Evolutionary conservation across 2,329 filamentous ascomycete genomes (phyloP), one percentile per base, ranked within the genome.

Genomic region (Colletotrichum filicis): DNA sequence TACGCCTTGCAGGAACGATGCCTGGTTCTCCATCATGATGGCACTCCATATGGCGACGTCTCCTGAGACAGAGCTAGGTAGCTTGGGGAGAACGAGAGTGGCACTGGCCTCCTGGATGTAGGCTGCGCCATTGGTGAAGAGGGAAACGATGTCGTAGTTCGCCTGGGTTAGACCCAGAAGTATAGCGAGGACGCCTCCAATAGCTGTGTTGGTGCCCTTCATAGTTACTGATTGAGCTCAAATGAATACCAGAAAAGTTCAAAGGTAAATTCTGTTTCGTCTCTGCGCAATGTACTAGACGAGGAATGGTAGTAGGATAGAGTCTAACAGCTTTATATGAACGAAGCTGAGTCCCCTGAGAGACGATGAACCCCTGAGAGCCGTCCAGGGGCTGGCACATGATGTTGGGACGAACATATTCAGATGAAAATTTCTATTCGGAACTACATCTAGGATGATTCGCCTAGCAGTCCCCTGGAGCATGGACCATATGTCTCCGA

Each of bases 131-230:
- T 66, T 60, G 61, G 61, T 60, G 22, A 28, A 42, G 19, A 70
- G 46, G 22, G 68, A 9, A 66, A 70, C 4, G 30, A 60, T 26
- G 35, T 66, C 1, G 24, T 61, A 70, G 42, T 66, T 66, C 1
- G 61, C 67, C 16, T 66, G 61, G 22, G 28, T 26, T 1, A 28
- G 82, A 42, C 82, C 84, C 70, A 80, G 79, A 26, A 84, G 84
- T 42, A 83, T 82, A 16, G 83, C 42, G 19, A 49, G 5, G 19
- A 49, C 19, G 19, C 42, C 19, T 3, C 42, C 42, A 19, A 49
- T 8, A 19, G 42, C 42, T 49, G 1, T 49, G 19, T 8, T 28
- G 6, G 19, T 2, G n/a, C 42, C 42, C 19, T 49, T 49, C 42
- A 49, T 49, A 7, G 11, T 49, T 6, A 8, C 7, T 9, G 3